Evolutionary conservation across 306 rosid species (phyloP).

Genomic region (Styphnolobium japonicum): DNA sequence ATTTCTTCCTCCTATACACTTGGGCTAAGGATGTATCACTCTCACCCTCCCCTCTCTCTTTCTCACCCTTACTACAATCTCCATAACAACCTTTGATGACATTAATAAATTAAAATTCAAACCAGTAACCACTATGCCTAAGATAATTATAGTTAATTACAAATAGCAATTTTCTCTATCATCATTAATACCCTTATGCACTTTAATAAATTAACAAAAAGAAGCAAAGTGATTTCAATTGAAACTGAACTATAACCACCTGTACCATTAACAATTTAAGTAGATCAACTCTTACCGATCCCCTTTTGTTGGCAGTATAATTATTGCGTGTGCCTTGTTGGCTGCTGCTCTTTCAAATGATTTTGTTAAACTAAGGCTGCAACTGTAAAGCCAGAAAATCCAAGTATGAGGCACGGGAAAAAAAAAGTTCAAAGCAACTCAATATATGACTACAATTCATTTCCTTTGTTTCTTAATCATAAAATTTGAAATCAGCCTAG

Average conservation of each 20-base stretch:
- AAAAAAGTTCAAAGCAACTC: slow-evolving; percentile 10
- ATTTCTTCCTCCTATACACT: no score
- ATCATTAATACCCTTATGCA: not conserved
- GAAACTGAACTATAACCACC: slow-evolving; percentile 4
- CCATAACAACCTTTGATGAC: not conserved
- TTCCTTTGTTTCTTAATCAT: not conserved
- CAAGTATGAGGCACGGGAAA: slow-evolving; percentile 32
- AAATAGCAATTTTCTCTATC: not conserved
- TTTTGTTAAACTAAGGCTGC: slow-evolving; percentile 82
- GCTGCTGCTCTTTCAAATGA: slow-evolving; percentile 97
- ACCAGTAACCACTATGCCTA: not conserved
- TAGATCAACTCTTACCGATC: slow-evolving; percentile 67
- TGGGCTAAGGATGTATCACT: no score
- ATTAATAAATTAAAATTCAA: slow-evolving; percentile 4
- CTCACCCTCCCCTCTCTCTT: not conserved
- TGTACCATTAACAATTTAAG: not conserved
- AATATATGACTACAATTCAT: not conserved
- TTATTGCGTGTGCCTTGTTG: slow-evolving; percentile 85
- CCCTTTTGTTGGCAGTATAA: slow-evolving; percentile 85
- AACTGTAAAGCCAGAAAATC: slow-evolving; percentile 60
- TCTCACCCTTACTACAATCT: not conserved
- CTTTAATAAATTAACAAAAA: slow-evolving; percentile 8
- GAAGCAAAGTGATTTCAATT: slow-evolving; percentile 1
- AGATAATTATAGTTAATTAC: not conserved
- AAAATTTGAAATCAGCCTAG: not conserved